Percentiles rank a stretch among this genome's conserved stretches.
These are phyloP conservation scores for Vitis hybrid DNA, from an alignment of 177 flowering plant species.

Conservation along the genomic window DNA sequence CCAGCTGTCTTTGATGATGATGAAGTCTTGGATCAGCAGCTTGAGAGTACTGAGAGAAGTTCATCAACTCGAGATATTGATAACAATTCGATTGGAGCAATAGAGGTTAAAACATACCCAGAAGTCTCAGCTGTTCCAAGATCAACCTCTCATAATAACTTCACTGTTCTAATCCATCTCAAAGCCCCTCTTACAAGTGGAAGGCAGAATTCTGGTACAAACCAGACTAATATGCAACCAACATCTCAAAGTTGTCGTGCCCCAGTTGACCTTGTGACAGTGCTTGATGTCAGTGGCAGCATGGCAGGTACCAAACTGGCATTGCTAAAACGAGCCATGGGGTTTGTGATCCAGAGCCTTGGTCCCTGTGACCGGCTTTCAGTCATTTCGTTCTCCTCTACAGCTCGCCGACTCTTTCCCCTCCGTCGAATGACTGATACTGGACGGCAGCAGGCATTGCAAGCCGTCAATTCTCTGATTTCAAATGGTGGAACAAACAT, in stretches of 20 bases:
- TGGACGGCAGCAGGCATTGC: constrained; percentile 67
- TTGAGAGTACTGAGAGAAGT: constrained; percentile 15
- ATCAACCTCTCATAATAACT: constrained; percentile 40
- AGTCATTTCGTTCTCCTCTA: constrained; percentile 76
- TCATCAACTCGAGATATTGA: constrained; percentile 13
- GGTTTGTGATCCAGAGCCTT: constrained; percentile 82
- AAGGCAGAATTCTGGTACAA: constrained; percentile 17
- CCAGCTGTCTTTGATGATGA: constrained; percentile 72
- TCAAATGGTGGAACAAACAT: constrained; percentile 90
- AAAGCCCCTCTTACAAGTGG: constrained; percentile 56
- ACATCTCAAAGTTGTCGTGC: constrained; percentile 42
- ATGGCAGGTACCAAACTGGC: constrained; percentile 92
- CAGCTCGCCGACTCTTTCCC: constrained; percentile 75
- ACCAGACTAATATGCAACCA: constrained; percentile 13
- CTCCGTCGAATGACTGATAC: constrained; percentile 70
- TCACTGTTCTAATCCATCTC: constrained; percentile 61
- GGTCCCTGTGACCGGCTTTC: constrained; percentile 79
- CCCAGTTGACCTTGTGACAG: constrained; percentile 81
- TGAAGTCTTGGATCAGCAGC: constrained; percentile 41
- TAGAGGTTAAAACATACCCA: constrained; percentile 57
- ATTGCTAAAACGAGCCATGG: constrained; percentile 83
- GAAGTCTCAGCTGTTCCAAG: constrained; percentile 63
- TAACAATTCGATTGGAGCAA: constrained; percentile 17
- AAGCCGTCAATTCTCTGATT: constrained; percentile 62
- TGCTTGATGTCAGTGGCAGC: constrained; percentile 92